Percentiles rank a stretch among this genome's conserved stretches.
Conservation (phyloP, 2,329 filamentous ascomycete genomes). For the Dactylonectria macrodidyma region DNA sequence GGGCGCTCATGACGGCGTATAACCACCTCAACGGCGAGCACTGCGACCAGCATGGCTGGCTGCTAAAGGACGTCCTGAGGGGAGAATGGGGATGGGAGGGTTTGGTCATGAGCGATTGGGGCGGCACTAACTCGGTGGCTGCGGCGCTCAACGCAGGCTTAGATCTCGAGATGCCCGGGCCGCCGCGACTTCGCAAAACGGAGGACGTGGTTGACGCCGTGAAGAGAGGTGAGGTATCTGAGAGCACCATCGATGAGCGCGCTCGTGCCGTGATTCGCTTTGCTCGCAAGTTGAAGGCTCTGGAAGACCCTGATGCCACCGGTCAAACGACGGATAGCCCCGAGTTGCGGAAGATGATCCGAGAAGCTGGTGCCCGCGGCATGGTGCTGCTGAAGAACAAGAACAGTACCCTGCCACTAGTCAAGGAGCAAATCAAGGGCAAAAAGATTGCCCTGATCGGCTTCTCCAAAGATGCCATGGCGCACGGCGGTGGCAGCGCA, state of each 20-base stretch:
- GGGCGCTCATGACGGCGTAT: conserved; percentile 63
- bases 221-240: conserved; percentile 34
- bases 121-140: conserved; percentile 53
- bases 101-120: conserved; percentile 65
- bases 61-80: conserved; percentile 57
- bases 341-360: conserved; percentile 45
- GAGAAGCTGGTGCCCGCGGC: conserved; percentile 58
- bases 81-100: conserved; percentile 62
- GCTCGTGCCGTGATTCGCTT: conserved; percentile 52
- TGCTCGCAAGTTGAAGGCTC: conserved; percentile 43
- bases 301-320: conserved; percentile 16
- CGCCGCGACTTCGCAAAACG: conserved; percentile 47
- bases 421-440: conserved; percentile 33
- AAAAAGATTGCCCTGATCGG: conserved; percentile 52
- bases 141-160: conserved; percentile 50
- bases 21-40: conserved; percentile 63
- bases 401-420: conserved; percentile 67
- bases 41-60: conserved; percentile 56
- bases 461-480: conserved; percentile 49
- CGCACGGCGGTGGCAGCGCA: conserved; percentile 52
- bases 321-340: conserved; percentile 37
- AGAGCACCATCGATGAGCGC: conserved; percentile 46
- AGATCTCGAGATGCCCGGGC: conserved; percentile 57
- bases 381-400: conserved; percentile 77
- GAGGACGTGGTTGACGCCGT: conserved; percentile 44